Conservation (phyloP, 768 basidiomycete species). For the Collybia nuda region DNA sequence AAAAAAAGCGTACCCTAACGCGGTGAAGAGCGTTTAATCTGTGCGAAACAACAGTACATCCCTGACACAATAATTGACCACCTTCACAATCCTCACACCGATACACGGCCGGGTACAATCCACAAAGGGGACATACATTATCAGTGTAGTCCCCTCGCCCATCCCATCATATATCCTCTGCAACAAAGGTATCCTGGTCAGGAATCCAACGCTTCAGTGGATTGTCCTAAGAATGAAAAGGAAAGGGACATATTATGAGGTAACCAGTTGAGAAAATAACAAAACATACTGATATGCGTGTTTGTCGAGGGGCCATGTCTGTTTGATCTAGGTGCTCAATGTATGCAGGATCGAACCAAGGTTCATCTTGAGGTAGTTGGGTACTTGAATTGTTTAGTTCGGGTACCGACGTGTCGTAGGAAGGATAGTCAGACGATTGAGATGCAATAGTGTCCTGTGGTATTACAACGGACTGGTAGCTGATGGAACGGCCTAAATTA, state of each 20-base stretch:
- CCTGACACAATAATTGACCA: neutral
- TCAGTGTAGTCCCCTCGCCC: conserved; percentile 1
- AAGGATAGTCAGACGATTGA: too few relatives aligned
- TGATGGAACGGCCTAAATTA: neutral
- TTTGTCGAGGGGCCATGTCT: neutral
- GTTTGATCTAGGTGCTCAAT: neutral
- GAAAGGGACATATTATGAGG: too few relatives aligned
- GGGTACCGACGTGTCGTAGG: neutral
- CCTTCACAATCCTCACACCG: conserved; percentile 3
- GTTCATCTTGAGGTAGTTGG: too few relatives aligned
- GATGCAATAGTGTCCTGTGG: neutral
- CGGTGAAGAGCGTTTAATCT: neutral
- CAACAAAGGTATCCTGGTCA: neutral
- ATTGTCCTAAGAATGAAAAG: neutral
- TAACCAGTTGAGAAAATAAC: too few relatives aligned
- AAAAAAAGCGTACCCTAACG: neutral
- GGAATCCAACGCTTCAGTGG: neutral
- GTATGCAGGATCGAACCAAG: neutral
- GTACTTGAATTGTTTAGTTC: too few relatives aligned
- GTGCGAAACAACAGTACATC: conserved; percentile 1
- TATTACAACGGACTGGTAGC: neutral
- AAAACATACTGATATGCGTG: neutral
- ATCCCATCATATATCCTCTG: conserved; percentile 1
- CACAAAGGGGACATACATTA: neutral
- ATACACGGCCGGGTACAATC: neutral